A percentile compares a stretch with the other conserved stretches of the same genome.
Evolutionary conservation across 2,329 filamentous ascomycete genomes (phyloP).

Genomic region (Fusarium aywerte): DNA sequence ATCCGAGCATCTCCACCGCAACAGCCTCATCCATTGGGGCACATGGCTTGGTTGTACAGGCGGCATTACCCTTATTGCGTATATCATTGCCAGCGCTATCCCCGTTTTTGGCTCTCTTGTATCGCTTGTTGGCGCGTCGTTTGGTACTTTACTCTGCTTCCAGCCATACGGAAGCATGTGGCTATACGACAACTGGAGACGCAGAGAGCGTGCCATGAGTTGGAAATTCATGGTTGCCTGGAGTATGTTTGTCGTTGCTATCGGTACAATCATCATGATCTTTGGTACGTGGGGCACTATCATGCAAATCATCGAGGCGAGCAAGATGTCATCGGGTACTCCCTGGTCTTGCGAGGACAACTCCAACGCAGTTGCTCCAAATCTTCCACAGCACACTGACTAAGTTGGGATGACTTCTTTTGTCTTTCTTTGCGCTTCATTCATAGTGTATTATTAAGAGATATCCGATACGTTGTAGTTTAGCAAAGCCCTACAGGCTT

Average conservation of each 20-base stretch:
- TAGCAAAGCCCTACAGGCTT: not conserved
- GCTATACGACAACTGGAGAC: constrained; percentile 29
- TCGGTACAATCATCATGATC: constrained; percentile 29
- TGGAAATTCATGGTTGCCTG: constrained; percentile 18
- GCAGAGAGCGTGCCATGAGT: not conserved
- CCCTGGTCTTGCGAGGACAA: constrained; percentile 29
- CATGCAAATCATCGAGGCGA: constrained; percentile 1
- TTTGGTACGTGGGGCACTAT: constrained; percentile 30
- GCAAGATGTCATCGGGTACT: not conserved
- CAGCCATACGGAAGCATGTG: constrained; percentile 38
- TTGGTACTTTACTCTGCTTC: constrained; percentile 37
- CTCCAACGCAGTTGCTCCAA: constrained; percentile 2
- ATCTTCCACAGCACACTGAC: not conserved
- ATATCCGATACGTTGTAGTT: constrained; percentile 8
- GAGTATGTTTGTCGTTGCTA: constrained; percentile 18
- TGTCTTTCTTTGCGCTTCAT: not conserved
- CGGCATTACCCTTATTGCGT: constrained; percentile 20
- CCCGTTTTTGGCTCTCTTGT: constrained; percentile 33
- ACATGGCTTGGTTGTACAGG: constrained; percentile 43
- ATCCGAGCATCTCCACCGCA: constrained; percentile 46
- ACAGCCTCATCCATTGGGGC: constrained; percentile 45
- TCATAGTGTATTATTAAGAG: not conserved
- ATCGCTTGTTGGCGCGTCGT: constrained; percentile 27
- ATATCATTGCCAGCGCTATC: constrained; percentile 36
- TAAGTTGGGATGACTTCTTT: not conserved